These are phyloP conservation scores for Picea sitchensis DNA, from an alignment of 75 land plant genomes.

Conservation along the genomic window DNA sequence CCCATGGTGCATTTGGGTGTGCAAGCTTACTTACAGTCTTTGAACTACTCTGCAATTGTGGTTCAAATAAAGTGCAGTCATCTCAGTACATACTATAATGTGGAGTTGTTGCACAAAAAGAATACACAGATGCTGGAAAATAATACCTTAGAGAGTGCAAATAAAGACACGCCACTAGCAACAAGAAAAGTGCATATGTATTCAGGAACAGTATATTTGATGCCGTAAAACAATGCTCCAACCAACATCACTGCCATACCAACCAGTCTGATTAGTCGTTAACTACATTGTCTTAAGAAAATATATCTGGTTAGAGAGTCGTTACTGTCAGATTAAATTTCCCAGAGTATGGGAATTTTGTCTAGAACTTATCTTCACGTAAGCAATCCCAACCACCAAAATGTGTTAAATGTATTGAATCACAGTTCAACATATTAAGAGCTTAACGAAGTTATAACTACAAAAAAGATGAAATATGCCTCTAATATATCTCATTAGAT, in stretches of 20 bases:
- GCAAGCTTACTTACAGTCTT: constrained; percentile 82
- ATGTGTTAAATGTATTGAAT: too few relatives aligned
- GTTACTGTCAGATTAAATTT: too few relatives aligned
- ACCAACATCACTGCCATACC: constrained; percentile 85
- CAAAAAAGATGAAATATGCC: too few relatives aligned
- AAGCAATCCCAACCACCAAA: too few relatives aligned
- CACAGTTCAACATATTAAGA: too few relatives aligned
- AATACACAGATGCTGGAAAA: neutral
- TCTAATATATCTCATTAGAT: too few relatives aligned
- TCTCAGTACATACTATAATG: neutral
- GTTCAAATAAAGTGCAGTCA: neutral
- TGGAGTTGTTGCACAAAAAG: neutral
- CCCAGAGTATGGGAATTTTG: too few relatives aligned
- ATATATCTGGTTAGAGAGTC: too few relatives aligned
- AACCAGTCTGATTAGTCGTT: neutral
- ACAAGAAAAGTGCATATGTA: constrained; percentile 90
- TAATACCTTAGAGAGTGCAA: constrained; percentile 87
- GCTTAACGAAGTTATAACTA: too few relatives aligned
- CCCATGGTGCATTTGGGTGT: constrained; percentile 91
- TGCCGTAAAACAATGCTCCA: constrained; percentile 90
- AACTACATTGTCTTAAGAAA: neutral
- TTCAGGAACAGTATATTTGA: constrained; percentile 82
- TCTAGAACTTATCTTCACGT: too few relatives aligned
- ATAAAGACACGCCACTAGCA: constrained; percentile 95
- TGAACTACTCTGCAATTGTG: constrained; percentile 68